Evolutionary conservation across 805 yeast species (phyloP), one percentile per base, ranked within the genome.

Genomic region (Wickerhamomyces chaumierensis): DNA sequence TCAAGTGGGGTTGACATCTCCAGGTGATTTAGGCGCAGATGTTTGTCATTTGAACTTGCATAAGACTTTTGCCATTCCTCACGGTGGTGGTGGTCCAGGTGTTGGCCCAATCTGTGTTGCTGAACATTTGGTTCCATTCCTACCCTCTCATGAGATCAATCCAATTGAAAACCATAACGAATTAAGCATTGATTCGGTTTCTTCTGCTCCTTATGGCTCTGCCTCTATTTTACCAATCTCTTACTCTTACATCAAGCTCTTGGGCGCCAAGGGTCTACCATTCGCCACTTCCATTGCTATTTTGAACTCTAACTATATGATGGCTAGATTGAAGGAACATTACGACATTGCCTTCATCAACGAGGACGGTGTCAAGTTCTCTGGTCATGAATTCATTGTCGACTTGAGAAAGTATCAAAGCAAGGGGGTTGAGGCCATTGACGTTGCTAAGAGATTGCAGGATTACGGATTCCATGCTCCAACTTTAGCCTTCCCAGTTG

Each of bases 1-100:
- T 0, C 98, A 92, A 65, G 95, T 92, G 36, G 98, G 98, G 13
- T 69, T 92, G 43, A 90, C 97, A 0, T 83, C 95, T 6, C 97
- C 98, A 9, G 98, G 97, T 42, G 96, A 87, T 56, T 66, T 92
- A 49, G 97, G 96, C 38, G 97, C 97, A 12, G 98, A 92, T 63
- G 97, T 92, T 33, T 92, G 98, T 61, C 98, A 92, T 55, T 72
- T 92, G 66, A 92, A 92, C 60, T 69, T 92, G 57, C 98, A 92
- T 69, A 92, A 92, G 66, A 92, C 98, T 1, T 92, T 92, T 68
- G 87, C 96, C 35, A 86, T 92, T 55, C 94, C 96, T 39, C 98
- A 92, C 55, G 98, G 98, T 55, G 98, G 98, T 57, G 98, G 98
- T 58, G 98, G 98, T 33, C 98, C 98, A 33, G 98, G 97, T 56